These are phyloP conservation scores for Podospora pseudopauciseta DNA, from an alignment of 495 filamentous ascomycete species.

Conservation along the genomic window DNA sequence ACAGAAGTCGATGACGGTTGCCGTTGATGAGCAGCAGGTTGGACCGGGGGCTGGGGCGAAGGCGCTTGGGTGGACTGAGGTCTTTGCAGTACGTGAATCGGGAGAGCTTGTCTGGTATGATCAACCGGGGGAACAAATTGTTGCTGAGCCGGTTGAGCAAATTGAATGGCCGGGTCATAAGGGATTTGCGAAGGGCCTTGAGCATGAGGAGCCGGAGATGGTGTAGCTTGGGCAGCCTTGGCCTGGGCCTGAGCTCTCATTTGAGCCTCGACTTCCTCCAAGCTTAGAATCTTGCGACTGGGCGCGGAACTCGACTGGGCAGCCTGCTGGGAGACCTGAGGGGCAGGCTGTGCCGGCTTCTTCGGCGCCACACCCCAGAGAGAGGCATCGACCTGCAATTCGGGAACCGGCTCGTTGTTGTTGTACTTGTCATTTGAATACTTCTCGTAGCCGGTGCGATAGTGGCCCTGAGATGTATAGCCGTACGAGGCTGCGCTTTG, in stretches of 20 bases:
- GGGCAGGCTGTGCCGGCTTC: conserved; percentile 39
- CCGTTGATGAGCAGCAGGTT: conserved; percentile 39
- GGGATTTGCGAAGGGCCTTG: conserved; percentile 32
- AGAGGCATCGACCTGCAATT: conserved; percentile 86
- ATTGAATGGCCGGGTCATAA: conserved; percentile 27
- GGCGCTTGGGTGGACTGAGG: conserved; percentile 38
- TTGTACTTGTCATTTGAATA: conserved; percentile 66
- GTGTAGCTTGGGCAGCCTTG: conserved; percentile 35
- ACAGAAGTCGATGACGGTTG: conserved; percentile 46
- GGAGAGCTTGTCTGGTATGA: conserved; percentile 24
- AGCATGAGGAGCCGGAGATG: conserved; percentile 29
- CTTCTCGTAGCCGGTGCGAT: conserved; percentile 80
- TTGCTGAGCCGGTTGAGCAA: conserved; percentile 25
- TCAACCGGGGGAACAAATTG: conserved; percentile 30
- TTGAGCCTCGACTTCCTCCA: conserved; percentile 95
- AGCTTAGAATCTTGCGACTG: conserved; percentile 83
- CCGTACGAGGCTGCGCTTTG: conserved; percentile 32
- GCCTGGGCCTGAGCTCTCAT: conserved; percentile 68
- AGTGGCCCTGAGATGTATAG: conserved; percentile 45
- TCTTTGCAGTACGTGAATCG: conserved; percentile 46
- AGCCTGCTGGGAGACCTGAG: conserved; percentile 29
- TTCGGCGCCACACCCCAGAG: conserved; percentile 79
- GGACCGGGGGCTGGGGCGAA: conserved; percentile 27
- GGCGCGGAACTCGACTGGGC: conserved; percentile 24
- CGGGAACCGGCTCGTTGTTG: conserved; percentile 40